phyloP scores from a whole-genome alignment of 2,329 filamentous ascomycete species.

The Tolypocladium ophioglossoides region DNA sequence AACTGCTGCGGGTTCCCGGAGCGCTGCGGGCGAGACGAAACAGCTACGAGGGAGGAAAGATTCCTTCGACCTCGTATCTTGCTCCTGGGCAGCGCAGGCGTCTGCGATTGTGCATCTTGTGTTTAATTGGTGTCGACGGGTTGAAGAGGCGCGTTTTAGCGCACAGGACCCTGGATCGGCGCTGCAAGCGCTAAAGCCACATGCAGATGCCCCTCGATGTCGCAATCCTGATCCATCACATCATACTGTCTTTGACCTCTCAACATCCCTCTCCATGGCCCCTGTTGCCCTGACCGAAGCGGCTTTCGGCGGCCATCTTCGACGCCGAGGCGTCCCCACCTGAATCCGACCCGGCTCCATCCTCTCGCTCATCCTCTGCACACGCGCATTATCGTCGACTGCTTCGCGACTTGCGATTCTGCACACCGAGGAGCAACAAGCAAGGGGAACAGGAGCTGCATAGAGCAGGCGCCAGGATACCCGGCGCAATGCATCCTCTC shows the following conservation, averaged over 20 bases:
- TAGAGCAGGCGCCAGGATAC: not conserved
- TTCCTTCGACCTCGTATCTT: too few relatives aligned
- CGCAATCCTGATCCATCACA: not conserved
- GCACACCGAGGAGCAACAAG: not conserved
- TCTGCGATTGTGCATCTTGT: too few relatives aligned
- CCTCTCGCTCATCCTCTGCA: not conserved
- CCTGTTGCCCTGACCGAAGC: not conserved
- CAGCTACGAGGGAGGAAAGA: too few relatives aligned
- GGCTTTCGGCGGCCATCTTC: not conserved
- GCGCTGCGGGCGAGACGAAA: too few relatives aligned
- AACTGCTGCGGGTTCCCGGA: too few relatives aligned
- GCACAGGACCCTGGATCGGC: not conserved
- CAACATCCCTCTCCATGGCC: not conserved
- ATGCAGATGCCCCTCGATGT: not conserved
- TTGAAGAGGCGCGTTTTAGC: not conserved
- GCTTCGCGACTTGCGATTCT: not conserved
- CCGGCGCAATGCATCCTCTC: slow-evolving; percentile 22
- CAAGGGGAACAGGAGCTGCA: not conserved
- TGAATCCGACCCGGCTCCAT: not conserved
- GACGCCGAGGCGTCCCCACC: not conserved
- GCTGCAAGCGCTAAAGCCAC: not conserved
- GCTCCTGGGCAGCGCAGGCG: too few relatives aligned
- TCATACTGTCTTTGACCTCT: not conserved
- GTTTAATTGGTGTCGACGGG: not conserved
- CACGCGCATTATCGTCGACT: not conserved